Base-by-base conservation (phyloP, 164 flowering plant species). In the Berberis thunbergii region DNA sequence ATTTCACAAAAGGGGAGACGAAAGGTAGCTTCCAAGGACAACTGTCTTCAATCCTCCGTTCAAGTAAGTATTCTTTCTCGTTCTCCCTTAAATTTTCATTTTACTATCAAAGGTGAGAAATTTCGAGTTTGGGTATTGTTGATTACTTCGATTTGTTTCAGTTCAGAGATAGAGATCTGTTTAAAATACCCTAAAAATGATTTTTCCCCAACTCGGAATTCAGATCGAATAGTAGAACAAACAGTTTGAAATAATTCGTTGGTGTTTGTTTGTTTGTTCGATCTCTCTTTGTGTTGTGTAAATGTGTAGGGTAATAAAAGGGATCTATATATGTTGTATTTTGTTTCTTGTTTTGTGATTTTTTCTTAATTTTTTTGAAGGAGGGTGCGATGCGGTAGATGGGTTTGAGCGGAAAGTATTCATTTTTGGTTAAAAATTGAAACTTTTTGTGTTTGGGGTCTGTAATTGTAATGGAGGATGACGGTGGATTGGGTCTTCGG, bases 401-500 rank as follows among this genome's bases (percentile, higher is more conserved):
- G 68, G 65, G 67, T 7, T 57, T 64, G 73, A 67, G 43, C 43
- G 7, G 57, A 49, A 60, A 49, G 26, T 26, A 26, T 26, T 26
- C 26, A 26, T 26, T 26, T 26, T 3, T n/a, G 6, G 39, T 43
- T 26, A 48, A 54, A 61, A 44, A 60, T 59, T 62, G 49, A 11
- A 10, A 41, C 7, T 59, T 46, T 46, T 42, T 2, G 53, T 43
- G 12, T 4, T 26, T 2, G 11, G 11, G 4, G 7, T 11, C 2
- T 38, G 59, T 50, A 39, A 9, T 49, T 64, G 13, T 44, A 1
- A 86, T 87, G 97, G 97, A 88, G 52, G 93, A 86, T 57, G 66
- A 71, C 54, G 84, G 79, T 54, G 87, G 82, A 45, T 75, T 86
- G 73, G 81, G 79, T 69, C 65, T 85, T 70, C 83, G 85, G 41